Evolutionary conservation across 768 basidiomycete species (phyloP).

Genomic region (Daedaleopsis sinensis): DNA sequence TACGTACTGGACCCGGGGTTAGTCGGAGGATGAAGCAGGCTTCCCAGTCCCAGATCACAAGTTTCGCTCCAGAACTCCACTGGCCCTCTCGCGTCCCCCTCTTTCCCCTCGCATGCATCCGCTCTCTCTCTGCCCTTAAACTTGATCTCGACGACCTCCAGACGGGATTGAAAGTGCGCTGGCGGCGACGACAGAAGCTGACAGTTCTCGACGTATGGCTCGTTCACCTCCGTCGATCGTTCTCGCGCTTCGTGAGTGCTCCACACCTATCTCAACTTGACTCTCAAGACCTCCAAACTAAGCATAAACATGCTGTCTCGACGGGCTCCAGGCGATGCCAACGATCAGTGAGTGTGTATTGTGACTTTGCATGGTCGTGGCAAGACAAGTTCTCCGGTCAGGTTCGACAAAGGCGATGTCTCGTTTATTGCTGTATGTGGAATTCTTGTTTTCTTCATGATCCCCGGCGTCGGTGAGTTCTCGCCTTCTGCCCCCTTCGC

Average conservation of each 20-base stretch:
- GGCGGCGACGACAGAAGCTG: constrained; percentile 1
- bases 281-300: background rate
- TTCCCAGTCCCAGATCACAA: background rate
- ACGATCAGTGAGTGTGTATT: constrained; percentile 15
- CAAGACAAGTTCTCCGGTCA: constrained; percentile 28
- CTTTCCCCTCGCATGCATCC: background rate
- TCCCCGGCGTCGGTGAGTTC: constrained; percentile 67
- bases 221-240: constrained; percentile 3
- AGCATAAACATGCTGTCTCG: background rate
- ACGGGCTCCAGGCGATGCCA: background rate
- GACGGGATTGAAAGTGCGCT: background rate
- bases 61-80: constrained; percentile 16
- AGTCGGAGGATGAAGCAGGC: background rate
- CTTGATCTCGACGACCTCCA: constrained; percentile 7
- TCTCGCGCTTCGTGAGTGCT: constrained; percentile 7
- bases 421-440: constrained; percentile 71
- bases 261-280: background rate
- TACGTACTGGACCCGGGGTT: constrained; percentile 1
- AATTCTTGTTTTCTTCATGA: constrained; percentile 76
- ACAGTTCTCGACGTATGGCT: constrained; percentile 3
- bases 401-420: constrained; percentile 73
- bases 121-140: background rate
- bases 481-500: background rate
- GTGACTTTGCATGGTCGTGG: background rate
- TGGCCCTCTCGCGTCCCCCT: background rate